phyloP scores from a whole-genome alignment of 441 rosid genomes.

The Jatropha podagrica region DNA sequence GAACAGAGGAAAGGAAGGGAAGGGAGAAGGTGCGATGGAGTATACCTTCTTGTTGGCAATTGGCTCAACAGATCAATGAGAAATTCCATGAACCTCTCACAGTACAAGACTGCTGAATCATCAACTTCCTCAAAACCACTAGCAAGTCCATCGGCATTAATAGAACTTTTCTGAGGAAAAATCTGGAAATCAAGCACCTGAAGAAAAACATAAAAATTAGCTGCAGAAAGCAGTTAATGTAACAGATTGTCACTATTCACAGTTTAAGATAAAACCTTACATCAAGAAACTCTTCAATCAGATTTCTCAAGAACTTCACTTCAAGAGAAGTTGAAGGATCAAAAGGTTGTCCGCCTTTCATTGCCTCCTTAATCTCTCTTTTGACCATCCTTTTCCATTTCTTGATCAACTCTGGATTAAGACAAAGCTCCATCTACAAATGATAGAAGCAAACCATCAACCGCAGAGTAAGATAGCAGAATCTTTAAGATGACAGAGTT shows the following conservation, averaged over 20 bases:
- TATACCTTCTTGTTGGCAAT: slow-evolving; percentile 96
- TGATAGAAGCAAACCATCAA: slow-evolving; percentile 24
- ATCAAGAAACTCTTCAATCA: slow-evolving; percentile 90
- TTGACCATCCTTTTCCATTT: slow-evolving; percentile 89
- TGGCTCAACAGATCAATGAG: slow-evolving; percentile 96
- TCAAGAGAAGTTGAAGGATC: slow-evolving; percentile 64
- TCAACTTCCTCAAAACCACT: slow-evolving; percentile 45
- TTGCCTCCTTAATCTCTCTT: slow-evolving; percentile 71
- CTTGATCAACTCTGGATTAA: slow-evolving; percentile 74
- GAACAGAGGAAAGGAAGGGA: background rate
- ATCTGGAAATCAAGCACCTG: slow-evolving; percentile 83
- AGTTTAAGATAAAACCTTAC: slow-evolving; percentile 35
- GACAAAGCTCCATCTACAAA: slow-evolving; percentile 89
- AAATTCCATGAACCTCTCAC: slow-evolving; percentile 98
- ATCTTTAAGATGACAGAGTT: slow-evolving; percentile 10
- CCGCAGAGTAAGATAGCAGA: slow-evolving; percentile 21
- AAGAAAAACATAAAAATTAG: slow-evolving; percentile 20
- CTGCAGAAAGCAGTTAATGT: background rate
- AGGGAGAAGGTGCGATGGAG: background rate
- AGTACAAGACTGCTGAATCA: slow-evolving; percentile 79
- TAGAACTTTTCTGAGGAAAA: slow-evolving; percentile 38
- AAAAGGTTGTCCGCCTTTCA: slow-evolving; percentile 51
- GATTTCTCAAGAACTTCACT: slow-evolving; percentile 81
- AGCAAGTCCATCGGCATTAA: slow-evolving; percentile 37
- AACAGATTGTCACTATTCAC: background rate